These are phyloP conservation scores for Plectosphaerella plurivora DNA, from an alignment of 2,329 filamentous ascomycete species.

Conservation along the genomic window DNA sequence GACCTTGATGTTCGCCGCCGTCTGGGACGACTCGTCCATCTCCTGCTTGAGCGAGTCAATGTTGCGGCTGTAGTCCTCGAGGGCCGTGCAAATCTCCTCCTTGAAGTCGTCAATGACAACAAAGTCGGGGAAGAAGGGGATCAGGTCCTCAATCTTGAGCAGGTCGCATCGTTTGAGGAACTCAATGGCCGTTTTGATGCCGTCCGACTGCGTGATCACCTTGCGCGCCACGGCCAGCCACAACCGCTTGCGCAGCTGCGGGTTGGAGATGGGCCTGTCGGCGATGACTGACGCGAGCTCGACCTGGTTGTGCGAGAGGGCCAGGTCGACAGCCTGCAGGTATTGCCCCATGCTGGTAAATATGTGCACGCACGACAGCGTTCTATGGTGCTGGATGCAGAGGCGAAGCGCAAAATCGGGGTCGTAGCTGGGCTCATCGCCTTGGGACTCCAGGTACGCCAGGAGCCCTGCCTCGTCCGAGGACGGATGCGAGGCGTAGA, in stretches of 20 bases:
- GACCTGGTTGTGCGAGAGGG: slow-evolving; percentile 82
- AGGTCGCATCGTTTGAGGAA: slow-evolving; percentile 90
- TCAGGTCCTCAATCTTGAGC: slow-evolving; percentile 91
- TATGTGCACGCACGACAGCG: slow-evolving; percentile 93
- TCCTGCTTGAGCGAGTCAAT: slow-evolving; percentile 86
- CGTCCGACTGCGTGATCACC: slow-evolving; percentile 80
- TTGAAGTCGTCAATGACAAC: slow-evolving; percentile 99
- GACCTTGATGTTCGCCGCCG: slow-evolving; percentile 82
- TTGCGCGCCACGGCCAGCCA: slow-evolving; percentile 95
- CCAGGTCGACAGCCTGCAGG: slow-evolving; percentile 86
- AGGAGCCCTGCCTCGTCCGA: slow-evolving; percentile 81
- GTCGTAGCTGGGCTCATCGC: slow-evolving; percentile 82
- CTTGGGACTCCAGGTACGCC: slow-evolving; percentile 85
- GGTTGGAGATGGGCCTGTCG: slow-evolving; percentile 75
- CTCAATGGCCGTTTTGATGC: slow-evolving; percentile 90
- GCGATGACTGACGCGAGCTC: slow-evolving; percentile 88
- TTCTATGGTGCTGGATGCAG: slow-evolving; percentile 90
- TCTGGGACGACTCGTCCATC: slow-evolving; percentile 91
- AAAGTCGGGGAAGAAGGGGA: slow-evolving; percentile 98
- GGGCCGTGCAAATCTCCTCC: slow-evolving; percentile 89
- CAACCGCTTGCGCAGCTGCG: slow-evolving; percentile 80
- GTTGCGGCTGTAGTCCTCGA: slow-evolving; percentile 88
- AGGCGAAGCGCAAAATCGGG: slow-evolving; percentile 93
- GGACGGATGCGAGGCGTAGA: slow-evolving; percentile 83
- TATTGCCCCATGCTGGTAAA: slow-evolving; percentile 97